Base-by-base conservation (phyloP, 495 filamentous ascomycete genomes). In the Cladorrhinum samala region DNA sequence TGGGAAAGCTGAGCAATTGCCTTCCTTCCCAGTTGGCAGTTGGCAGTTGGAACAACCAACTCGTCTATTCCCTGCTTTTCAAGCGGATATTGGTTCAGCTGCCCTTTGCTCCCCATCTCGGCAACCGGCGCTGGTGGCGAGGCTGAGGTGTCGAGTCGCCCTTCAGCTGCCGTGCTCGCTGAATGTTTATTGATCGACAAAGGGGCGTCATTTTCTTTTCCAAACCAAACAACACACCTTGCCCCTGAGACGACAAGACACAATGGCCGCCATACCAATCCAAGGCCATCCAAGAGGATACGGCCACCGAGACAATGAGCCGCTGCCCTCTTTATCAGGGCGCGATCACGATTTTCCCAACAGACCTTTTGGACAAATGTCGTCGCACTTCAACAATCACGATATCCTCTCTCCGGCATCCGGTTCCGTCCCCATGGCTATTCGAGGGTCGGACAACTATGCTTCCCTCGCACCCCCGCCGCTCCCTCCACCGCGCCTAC, bases 401-500 rank as follows among this genome's bases (percentile, higher is more conserved):
- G 59, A 50, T 18, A n/a, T n/a, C n/a, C 54, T 69, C 50, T 68
- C 67, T 16, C 67, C 65, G 7, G 55, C 67, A 36, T 53, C 59
- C 25, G 57, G 65, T 20, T 68, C 67, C 11, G 55, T 50, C 27
- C 67, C 67, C n/a, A 70, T 72, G 67, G 53, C 63, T 21, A 72
- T 72, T 19, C 69, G 61, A 50, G 61, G 60, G 46, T 19, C 37
- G 33, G 47, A 61, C 23, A 9, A 47, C 2, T 23, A n/a, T 5
- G 27, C 27, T 33, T 33, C 5, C 18, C 40, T 51, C 17, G 70
- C 63, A 9, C 78, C 78, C 8, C 77, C 78, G 30, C 74, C 77
- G 9, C 61, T 79, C 48, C 77, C 77, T 9, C 78, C 78, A 3
- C 72, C 72, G 1, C 63, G 67, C 21, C 63, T 68, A 16, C 57